Evolutionary conservation across 106 monocot species (phyloP).

Genomic region (Dioscorea alata): DNA sequence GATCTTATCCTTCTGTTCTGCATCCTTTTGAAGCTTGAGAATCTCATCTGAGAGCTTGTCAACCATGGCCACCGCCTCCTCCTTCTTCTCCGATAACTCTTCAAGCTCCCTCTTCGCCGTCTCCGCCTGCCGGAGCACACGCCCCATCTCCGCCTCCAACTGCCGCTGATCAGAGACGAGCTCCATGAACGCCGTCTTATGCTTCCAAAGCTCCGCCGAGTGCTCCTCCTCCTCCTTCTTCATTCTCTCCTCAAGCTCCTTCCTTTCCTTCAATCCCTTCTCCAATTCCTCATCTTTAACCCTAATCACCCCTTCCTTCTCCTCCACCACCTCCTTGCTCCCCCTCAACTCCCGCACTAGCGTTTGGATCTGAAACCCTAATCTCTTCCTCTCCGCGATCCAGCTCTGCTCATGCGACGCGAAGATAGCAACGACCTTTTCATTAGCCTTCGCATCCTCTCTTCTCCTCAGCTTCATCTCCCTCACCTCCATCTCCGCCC

Average conservation of each 20-base stretch:
- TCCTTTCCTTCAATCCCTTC: conserved; percentile 24
- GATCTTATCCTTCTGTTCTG: conserved; percentile 83
- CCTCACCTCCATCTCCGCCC: conserved; percentile 23
- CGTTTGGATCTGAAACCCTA: conserved; percentile 54
- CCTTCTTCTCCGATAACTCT: conserved; percentile 28
- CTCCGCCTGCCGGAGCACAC: conserved; percentile 29
- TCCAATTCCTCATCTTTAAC: conserved; percentile 36
- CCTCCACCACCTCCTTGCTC: conserved; percentile 22
- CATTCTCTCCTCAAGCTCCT: conserved; percentile 38
- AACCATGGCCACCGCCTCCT: conserved; percentile 26
- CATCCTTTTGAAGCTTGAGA: conserved; percentile 33
- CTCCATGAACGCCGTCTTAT: conserved; percentile 57
- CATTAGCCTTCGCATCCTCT: conserved; percentile 88
- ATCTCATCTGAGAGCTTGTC: conserved; percentile 49
- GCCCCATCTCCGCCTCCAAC: conserved; percentile 44
- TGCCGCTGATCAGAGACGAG: conserved; percentile 46
- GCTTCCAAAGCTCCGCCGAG: conserved; percentile 44
- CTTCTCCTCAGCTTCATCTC: conserved; percentile 46
- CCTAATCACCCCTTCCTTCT: conserved; percentile 17
- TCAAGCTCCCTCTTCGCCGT: conserved; percentile 42
- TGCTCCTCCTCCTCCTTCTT: conserved; percentile 40
- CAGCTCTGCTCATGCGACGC: conserved; percentile 77
- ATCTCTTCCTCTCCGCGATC: conserved; percentile 58
- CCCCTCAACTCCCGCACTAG: conserved; percentile 44
- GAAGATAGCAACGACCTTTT: conserved; percentile 83